Base-by-base conservation (phyloP, 768 basidiomycete genomes). In the Agaricus subrufescens region DNA sequence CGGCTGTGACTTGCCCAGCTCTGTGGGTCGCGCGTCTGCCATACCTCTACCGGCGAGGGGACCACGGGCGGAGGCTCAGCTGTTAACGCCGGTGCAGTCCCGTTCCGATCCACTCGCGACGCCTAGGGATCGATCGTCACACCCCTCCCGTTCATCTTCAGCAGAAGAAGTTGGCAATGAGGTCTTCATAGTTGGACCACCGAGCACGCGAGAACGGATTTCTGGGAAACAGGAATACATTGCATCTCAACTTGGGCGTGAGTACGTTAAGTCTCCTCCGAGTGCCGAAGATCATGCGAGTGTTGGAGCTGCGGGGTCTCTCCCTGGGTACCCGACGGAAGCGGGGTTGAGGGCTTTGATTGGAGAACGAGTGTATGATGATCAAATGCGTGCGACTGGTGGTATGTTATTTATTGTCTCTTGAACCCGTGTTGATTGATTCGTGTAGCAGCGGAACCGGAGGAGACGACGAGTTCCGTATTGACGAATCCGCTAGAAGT, bases 321-420 rank as follows among this genome's bases (percentile, higher is more conserved):
- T 67, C 23, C 64, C 66, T 30, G 64, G 63, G 14, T 64, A 62
- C 55, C 63, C 62, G 15, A 62, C 58, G 14, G 46, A 40, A 7
- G 52, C 27, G 0, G 61, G 58, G 8, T 55, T 66, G 62, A 60
- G 57, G 43, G 50, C 50, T 25, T 46, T 65, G 30, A 56, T 68
- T 12, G 43, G 55, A 8, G 63, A 66, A n/a, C 45, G 67, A 11
- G 58, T 68, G 42, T 58, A 52, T 12, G 64, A 61, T 6, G 64
- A 66, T 54, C 50, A 49, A 12, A 37, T 61, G 14, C 42, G 61
- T 4, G 60, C 58, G 8, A 54, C 50, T 14, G 54, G 38, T 23
- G 62, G 60, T 58, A 45, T n/a, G 57, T 27, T 38, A 1, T 42
- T 27, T 14, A 12, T 49, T n/a, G 14, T 14, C 11, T 26, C 1